Percentiles rank a stretch among this genome's conserved stretches.
Evolutionary conservation across 2,329 filamentous ascomycete genomes (phyloP).

Genomic region (Chlorencoelia australis): DNA sequence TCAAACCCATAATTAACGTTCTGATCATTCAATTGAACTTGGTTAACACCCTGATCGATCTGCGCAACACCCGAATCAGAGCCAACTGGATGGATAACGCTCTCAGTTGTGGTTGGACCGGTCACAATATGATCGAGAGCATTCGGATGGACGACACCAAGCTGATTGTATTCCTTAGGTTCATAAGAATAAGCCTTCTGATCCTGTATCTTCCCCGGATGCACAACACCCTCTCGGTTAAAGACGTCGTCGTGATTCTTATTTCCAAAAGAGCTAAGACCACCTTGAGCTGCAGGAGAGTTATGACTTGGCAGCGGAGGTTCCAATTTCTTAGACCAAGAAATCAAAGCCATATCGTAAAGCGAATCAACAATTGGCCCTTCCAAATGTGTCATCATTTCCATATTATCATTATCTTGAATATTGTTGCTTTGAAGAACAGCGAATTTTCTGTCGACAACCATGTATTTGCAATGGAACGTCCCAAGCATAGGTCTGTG

Average conservation of each 20-base stretch:
- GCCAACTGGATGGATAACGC: slow-evolving; percentile 8
- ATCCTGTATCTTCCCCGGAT: slow-evolving; percentile 9
- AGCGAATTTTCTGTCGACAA: slow-evolving; percentile 63
- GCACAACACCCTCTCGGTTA: slow-evolving; percentile 18
- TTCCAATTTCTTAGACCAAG: slow-evolving; percentile 55
- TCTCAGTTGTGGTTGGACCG: slow-evolving; percentile 15
- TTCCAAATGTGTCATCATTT: slow-evolving; percentile 71
- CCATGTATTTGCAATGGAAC: slow-evolving; percentile 68
- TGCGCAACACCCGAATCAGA: neutral
- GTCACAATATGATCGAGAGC: slow-evolving; percentile 1
- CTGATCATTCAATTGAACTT: slow-evolving; percentile 5
- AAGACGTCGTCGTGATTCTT: slow-evolving; percentile 22
- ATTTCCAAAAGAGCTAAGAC: slow-evolving; percentile 13
- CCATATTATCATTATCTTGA: slow-evolving; percentile 66
- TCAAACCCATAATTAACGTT: slow-evolving; percentile 10
- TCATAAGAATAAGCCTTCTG: slow-evolving; percentile 15
- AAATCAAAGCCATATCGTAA: slow-evolving; percentile 64
- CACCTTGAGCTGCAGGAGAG: slow-evolving; percentile 36
- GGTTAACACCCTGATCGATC: slow-evolving; percentile 4
- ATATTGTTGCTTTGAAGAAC: slow-evolving; percentile 73
- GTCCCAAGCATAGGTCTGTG: slow-evolving; percentile 63
- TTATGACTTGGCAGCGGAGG: slow-evolving; percentile 47
- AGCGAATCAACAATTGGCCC: slow-evolving; percentile 67
- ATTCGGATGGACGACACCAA: slow-evolving; percentile 4
- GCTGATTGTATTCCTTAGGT: slow-evolving; percentile 11